These are phyloP conservation scores for Coprinellus aureogranulatus DNA, from an alignment of 768 basidiomycete genomes.

Conservation along the genomic window DNA sequence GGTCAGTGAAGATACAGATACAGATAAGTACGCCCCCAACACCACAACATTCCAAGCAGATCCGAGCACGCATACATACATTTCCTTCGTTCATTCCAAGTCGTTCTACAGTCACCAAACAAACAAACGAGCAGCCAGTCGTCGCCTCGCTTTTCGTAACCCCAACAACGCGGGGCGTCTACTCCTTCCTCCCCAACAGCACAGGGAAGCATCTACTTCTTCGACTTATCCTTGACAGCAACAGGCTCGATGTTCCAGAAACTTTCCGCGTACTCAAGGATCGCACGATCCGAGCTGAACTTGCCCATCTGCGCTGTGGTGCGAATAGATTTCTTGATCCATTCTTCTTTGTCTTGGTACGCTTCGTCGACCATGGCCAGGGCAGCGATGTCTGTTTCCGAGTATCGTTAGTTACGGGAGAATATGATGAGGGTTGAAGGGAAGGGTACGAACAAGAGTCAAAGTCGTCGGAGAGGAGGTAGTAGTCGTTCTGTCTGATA, in stretches of 20 bases:
- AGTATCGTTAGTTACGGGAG: not conserved
- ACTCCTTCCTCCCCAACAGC: no score
- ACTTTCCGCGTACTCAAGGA: conserved; percentile 87
- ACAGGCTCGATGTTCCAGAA: conserved; percentile 74
- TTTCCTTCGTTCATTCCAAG: no score
- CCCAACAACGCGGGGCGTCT: no score
- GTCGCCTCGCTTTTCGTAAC: no score
- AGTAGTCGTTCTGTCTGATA: conserved; percentile 72
- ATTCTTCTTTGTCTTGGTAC: conserved; percentile 78
- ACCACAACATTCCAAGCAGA: no score
- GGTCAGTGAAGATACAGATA: no score
- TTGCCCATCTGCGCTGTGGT: conserved; percentile 95
- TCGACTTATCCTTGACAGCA: conserved; percentile 14
- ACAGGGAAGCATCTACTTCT: no score
- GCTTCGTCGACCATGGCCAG: conserved; percentile 85
- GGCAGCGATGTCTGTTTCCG: conserved; percentile 69
- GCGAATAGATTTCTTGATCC: conserved; percentile 88
- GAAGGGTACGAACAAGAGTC: conserved; percentile 66
- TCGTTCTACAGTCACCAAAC: no score
- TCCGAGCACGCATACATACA: no score
- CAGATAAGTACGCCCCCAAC: no score
- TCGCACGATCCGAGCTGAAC: conserved; percentile 92
- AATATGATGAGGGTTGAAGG: not conserved
- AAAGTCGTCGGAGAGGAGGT: conserved; percentile 89
- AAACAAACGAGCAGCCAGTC: no score